phyloP scores from a whole-genome alignment of 371 early-diverging fungal species.

The Mucor piriformis region DNA sequence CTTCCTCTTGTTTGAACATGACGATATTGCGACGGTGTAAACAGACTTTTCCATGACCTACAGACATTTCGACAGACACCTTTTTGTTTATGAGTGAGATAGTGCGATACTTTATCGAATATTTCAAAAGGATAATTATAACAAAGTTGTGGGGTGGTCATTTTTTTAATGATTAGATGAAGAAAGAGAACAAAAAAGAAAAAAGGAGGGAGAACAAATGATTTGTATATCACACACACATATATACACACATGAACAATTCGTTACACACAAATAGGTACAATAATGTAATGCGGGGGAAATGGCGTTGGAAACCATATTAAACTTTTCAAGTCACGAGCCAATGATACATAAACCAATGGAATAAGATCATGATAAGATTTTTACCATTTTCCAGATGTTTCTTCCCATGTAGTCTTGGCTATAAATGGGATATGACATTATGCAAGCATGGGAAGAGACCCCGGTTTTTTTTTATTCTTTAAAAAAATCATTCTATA shows the following conservation, averaged over 20 bases:
- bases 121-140: constrained; percentile 17
- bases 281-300: neutral
- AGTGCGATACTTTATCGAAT: constrained; percentile 11
- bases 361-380: neutral
- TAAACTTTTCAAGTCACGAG: too few relatives aligned
- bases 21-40: constrained; percentile 20
- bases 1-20: constrained; percentile 13
- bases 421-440: too few relatives aligned
- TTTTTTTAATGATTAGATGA: neutral
- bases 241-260: neutral
- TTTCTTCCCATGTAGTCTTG: too few relatives aligned
- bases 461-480: neutral
- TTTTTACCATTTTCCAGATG: neutral
- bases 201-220: neutral
- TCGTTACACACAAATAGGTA: neutral
- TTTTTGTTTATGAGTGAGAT: constrained; percentile 22
- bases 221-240: neutral
- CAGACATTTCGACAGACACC: constrained; percentile 19
- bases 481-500: neutral
- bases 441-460: too few relatives aligned
- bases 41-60: constrained; percentile 15
- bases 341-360: too few relatives aligned
- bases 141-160: neutral
- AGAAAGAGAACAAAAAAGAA: neutral
- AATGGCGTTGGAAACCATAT: neutral